Evolutionary conservation across 108 stramenopile species (phyloP).

Genomic region (Cyclotella distinguenda): DNA sequence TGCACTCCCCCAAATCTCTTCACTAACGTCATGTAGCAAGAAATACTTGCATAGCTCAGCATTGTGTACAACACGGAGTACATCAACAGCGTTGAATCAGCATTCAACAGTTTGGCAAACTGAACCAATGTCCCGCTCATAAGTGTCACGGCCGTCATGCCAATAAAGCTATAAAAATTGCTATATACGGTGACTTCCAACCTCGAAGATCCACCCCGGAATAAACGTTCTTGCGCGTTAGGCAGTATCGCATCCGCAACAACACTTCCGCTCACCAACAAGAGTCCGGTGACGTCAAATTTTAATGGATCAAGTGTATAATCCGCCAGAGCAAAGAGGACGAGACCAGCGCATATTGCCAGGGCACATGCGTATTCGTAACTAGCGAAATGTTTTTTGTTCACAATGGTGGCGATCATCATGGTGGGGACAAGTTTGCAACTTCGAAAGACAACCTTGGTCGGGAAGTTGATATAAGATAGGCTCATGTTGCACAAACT

Average conservation of each 20-base stretch:
- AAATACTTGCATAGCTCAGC: constrained; percentile 60
- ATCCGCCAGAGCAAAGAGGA: constrained; percentile 65
- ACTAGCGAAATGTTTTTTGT: constrained; percentile 33
- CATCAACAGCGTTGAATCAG: constrained; percentile 25
- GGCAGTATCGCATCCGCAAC: constrained; percentile 64
- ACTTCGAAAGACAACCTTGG: constrained; percentile 74
- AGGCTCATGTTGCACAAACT: constrained; percentile 58
- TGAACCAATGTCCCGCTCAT: constrained; percentile 48
- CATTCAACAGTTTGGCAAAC: constrained; percentile 19
- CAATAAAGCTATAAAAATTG: constrained; percentile 55
- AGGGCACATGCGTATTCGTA: constrained; percentile 63
- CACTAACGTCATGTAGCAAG: constrained; percentile 69
- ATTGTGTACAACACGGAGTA: constrained; percentile 50
- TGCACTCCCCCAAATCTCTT: constrained; percentile 76
- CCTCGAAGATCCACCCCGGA: constrained; percentile 41
- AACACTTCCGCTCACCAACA: constrained; percentile 55
- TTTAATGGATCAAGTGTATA: constrained; percentile 51
- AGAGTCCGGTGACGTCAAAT: constrained; percentile 49
- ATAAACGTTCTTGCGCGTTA: constrained; percentile 66
- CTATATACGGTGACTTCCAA: constrained; percentile 71
- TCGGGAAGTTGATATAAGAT: constrained; percentile 76
- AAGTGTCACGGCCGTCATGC: constrained; percentile 51
- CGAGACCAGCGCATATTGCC: constrained; percentile 58
- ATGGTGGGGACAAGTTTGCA: constrained; percentile 81
- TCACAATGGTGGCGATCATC: constrained; percentile 60